These are phyloP conservation scores for Zasmidium angulare DNA, from an alignment of 2,329 filamentous ascomycete species.

Conservation along the genomic window DNA sequence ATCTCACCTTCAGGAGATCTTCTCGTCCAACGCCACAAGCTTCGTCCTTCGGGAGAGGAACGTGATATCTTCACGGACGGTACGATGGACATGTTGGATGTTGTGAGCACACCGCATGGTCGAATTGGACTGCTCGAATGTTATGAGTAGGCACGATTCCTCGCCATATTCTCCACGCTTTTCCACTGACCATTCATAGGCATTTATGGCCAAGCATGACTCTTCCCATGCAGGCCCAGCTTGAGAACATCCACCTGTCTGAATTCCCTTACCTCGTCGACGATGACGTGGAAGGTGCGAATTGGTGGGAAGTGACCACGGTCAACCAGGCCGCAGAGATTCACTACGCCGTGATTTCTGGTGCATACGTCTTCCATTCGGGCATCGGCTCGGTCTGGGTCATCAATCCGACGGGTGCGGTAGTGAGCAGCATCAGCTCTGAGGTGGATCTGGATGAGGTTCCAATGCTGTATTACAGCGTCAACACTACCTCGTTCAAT, in stretches of 20 bases:
- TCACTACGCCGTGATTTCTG: neutral
- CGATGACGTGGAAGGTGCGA: neutral
- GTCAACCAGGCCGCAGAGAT: neutral
- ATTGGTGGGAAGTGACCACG: neutral
- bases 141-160: neutral
- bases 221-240: slow-evolving; percentile 1
- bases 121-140: slow-evolving; percentile 1
- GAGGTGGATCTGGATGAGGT: neutral
- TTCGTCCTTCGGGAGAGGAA: neutral
- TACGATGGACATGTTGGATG: neutral
- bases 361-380: neutral
- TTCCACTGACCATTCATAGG: neutral
- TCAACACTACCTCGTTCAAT: neutral
- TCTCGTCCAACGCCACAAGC: neutral
- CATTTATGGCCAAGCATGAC: slow-evolving; percentile 3
- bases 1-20: slow-evolving; percentile 1
- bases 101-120: neutral
- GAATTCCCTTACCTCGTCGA: slow-evolving; percentile 1
- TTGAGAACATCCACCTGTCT: neutral
- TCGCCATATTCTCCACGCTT: no score
- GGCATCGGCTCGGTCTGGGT: neutral
- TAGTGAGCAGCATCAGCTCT: neutral
- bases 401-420: neutral
- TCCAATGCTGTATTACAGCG: neutral
- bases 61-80: slow-evolving; percentile 2